phyloP scores from a whole-genome alignment of 306 rosid species.

The Trifolium repens region DNA sequence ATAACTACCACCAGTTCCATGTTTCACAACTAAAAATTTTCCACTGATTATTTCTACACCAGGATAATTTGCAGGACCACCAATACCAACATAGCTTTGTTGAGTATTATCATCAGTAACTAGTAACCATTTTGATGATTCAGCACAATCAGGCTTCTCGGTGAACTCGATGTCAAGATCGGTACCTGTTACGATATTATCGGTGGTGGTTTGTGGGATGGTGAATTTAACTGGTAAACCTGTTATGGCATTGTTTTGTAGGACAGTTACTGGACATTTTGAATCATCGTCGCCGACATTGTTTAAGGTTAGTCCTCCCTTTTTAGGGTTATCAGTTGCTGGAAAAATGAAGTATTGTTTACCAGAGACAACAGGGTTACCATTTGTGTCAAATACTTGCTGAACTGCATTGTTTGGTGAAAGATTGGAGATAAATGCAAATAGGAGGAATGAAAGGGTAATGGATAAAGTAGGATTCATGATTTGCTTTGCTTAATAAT shows the following conservation, averaged over 20 bases:
- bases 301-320: neutral
- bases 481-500: neutral
- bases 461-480: neutral
- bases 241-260: neutral
- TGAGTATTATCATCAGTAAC: neutral
- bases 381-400: neutral
- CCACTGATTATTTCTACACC: neutral
- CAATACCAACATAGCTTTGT: constrained; percentile 25
- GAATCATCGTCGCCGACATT: neutral
- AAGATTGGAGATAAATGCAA: neutral
- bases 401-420: neutral
- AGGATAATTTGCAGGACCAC: constrained; percentile 53
- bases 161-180: neutral
- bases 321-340: neutral
- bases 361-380: neutral
- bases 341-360: neutral
- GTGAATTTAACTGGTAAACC: constrained; percentile 1
- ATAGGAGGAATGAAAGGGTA: neutral
- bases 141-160: neutral
- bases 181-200: neutral
- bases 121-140: neutral
- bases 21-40: neutral
- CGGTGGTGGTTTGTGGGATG: no score
- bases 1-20: neutral
- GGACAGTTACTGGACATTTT: neutral